Base-by-base conservation (phyloP, 1,139 yeast species). In the Meyerozyma sp. region DNA sequence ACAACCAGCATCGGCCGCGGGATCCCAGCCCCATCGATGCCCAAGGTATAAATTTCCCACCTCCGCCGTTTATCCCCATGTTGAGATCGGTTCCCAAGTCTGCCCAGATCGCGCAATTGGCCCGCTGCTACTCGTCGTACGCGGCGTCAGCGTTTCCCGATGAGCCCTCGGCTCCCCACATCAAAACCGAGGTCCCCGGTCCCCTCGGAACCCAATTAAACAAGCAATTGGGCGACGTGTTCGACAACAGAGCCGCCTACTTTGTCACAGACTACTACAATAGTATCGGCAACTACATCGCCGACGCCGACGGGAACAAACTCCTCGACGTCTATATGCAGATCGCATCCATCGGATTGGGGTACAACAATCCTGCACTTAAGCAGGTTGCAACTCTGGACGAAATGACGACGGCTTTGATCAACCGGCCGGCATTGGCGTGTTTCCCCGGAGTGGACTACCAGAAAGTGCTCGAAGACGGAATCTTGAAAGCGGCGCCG, bases 381-480 rank as follows among this genome's bases (percentile, higher is more conserved):
- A 68, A 76, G 44, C 70, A 77, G 58, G 77, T 82, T 21, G 84
- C 89, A 4, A 70, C 73, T 51, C 77, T 86, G 4, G 77, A 76
- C 32, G 83, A 79, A 58, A 82, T 82, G 88, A 74, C 79, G 45
- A 75, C 75, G 55, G 84, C 90, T 6, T 61, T 83, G 46, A 78
- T 82, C 44, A 83, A 83, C 62, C 75, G 91, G 62, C 90, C 90
- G 8, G 90, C 91, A 3, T 66, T 82, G 54, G 90, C 87, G 42
- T 82, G 84, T 57, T 84, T 83, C 66, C 90, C 91, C 28, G 76
- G 83, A 18, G 68, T 71, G 29, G 82, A 82, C 57, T 72, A 70
- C 51, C 61, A 62, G 35, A 62, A 70, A 16, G 75, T 81, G 40
- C 64, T 83, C 55, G 63, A 69, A 46, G 75, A 79, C 26, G 77